Conservation (phyloP, 192 early-diverging fungal genomes). For the Chytriomyces sp. region DNA sequence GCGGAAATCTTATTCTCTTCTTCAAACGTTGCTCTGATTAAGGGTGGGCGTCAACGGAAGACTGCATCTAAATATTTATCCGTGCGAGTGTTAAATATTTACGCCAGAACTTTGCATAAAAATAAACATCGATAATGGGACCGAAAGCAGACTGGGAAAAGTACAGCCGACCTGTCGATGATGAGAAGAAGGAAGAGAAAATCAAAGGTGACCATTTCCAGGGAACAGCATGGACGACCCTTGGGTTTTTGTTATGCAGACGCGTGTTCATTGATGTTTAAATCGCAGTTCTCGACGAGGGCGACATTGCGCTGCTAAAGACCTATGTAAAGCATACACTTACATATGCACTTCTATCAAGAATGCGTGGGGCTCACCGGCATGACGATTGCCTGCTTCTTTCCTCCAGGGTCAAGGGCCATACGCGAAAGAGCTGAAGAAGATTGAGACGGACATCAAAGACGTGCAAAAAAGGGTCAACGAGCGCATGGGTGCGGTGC, state of each 20-base stretch:
- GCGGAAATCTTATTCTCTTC: background rate
- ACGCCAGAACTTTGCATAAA: slow-evolving; percentile 20
- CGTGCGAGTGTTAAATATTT: slow-evolving; percentile 5
- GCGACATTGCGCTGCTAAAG: slow-evolving; percentile 89
- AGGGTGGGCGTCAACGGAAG: no score
- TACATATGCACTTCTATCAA: background rate
- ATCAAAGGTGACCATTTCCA: slow-evolving; percentile 59
- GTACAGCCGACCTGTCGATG: slow-evolving; percentile 82
- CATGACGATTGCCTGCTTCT: background rate
- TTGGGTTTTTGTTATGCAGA: no score
- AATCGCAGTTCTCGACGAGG: slow-evolving; percentile 78
- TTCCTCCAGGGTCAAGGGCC: slow-evolving; percentile 88
- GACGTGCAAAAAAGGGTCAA: slow-evolving; percentile 98
- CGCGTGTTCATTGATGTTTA: no score
- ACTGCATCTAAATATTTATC: background rate
- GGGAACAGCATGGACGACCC: background rate
- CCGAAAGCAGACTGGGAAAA: slow-evolving; percentile 98
- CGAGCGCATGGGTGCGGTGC: slow-evolving; percentile 87
- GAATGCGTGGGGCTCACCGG: background rate
- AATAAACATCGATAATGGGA: slow-evolving; percentile 58
- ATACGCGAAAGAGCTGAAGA: slow-evolving; percentile 94
- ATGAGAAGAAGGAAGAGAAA: slow-evolving; percentile 84
- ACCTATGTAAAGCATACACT: slow-evolving; percentile 76
- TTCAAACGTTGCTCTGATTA: background rate
- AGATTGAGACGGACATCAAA: slow-evolving; percentile 92